These are phyloP conservation scores for Quercus engelmannii DNA, from an alignment of 306 rosid species.

Conservation along the genomic window DNA sequence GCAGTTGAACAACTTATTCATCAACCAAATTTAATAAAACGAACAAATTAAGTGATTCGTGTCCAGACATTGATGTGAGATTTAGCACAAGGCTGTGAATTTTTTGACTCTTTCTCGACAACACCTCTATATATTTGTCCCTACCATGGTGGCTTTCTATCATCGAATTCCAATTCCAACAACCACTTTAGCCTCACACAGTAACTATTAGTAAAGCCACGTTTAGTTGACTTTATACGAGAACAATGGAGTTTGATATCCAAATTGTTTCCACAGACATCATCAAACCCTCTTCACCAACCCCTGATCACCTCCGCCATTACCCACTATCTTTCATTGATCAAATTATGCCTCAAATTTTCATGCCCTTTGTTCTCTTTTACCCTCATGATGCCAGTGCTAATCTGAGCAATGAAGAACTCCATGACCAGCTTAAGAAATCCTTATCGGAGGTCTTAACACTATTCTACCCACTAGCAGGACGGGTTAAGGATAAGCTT, in stretches of 20 bases:
- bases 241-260: constrained; percentile 11
- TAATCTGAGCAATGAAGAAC: background rate
- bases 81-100: too few relatives aligned
- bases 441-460: constrained; percentile 23
- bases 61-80: too few relatives aligned
- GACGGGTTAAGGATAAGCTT: constrained; percentile 2
- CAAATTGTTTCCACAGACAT: constrained; percentile 17
- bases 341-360: constrained; percentile 33
- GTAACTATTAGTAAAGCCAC: too few relatives aligned
- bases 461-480: constrained; percentile 25
- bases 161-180: too few relatives aligned
- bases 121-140: too few relatives aligned
- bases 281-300: constrained; percentile 38
- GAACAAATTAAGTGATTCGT: too few relatives aligned
- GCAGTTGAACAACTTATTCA: too few relatives aligned
- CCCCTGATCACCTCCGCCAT: constrained; percentile 27
- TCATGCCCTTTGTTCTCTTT: constrained; percentile 34
- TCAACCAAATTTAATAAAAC: too few relatives aligned
- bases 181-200: too few relatives aligned
- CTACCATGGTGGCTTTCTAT: too few relatives aligned
- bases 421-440: background rate
- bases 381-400: background rate
- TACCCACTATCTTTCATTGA: constrained; percentile 40
- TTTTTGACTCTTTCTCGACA: too few relatives aligned
- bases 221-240: background rate